Percentiles rank a stretch among this genome's conserved stretches.
These are phyloP conservation scores for Serendipita sp. DNA, from an alignment of 768 basidiomycete species.

Conservation along the genomic window DNA sequence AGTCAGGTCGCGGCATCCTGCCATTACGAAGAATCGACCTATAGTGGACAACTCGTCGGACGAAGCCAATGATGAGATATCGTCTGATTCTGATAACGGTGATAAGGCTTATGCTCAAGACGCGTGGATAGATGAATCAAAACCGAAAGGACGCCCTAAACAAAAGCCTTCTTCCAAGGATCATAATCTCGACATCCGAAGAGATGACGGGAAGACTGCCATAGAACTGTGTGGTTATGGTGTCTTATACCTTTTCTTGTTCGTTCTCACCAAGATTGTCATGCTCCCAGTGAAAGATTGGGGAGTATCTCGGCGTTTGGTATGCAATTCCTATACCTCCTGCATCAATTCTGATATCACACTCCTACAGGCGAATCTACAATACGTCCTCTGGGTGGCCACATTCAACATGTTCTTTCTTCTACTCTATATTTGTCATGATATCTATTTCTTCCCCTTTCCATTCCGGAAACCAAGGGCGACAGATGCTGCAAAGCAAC, in stretches of 20 bases:
- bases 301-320: slow-evolving; percentile 45
- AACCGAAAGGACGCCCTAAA: slow-evolving; percentile 10
- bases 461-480: slow-evolving; percentile 15
- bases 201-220: slow-evolving; percentile 52
- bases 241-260: slow-evolving; percentile 58
- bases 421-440: slow-evolving; percentile 61
- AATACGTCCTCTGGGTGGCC: slow-evolving; percentile 78
- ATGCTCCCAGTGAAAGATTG: slow-evolving; percentile 21
- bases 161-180: background rate
- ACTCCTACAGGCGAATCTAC: slow-evolving; percentile 53
- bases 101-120: slow-evolving; percentile 11
- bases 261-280: slow-evolving; percentile 22
- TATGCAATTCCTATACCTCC: slow-evolving; percentile 18
- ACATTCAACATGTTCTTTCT: slow-evolving; percentile 83
- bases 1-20: slow-evolving; percentile 57
- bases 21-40: slow-evolving; percentile 22
- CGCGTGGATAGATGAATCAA: slow-evolving; percentile 1
- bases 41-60: slow-evolving; percentile 14
- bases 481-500: background rate
- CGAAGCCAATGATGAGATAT: background rate
- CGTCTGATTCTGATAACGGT: slow-evolving; percentile 14
- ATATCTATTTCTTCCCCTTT: slow-evolving; percentile 49
- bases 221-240: slow-evolving; percentile 65
- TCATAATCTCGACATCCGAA: background rate
- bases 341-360: background rate